Evolutionary conservation across 2,329 filamentous ascomycete species (phyloP), one percentile per base, ranked within the genome.

Genomic region (Bipolaris victoriae): DNA sequence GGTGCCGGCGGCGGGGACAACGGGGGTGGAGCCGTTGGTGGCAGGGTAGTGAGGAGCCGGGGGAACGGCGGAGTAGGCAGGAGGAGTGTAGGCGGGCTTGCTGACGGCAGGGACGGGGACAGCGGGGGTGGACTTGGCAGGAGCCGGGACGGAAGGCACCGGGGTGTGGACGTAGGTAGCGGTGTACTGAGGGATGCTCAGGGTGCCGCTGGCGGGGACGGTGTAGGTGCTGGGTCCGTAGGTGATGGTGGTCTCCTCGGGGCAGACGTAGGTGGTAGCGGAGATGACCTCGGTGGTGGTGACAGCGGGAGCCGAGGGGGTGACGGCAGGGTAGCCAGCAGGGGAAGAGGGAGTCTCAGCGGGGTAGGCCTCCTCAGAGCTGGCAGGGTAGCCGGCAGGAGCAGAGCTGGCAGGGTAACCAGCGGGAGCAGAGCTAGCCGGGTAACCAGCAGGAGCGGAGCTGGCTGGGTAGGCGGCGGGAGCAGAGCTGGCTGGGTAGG

Each of bases 181-280:
- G 47, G 65, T 66, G 57, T 63, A 58, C 20, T 59, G 57, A 61
- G 65, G 66, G 57, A 67, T 63, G 24, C 67, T 52, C 49, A 72
- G 65, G 59, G 73, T 65, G 57, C 72, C 76, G 58, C 68, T 59
- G 61, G 69, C 62, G 49, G 67, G 69, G 56, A 76, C 67, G 49
- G 68, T 71, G 68, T 72, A 74, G 61, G 73, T 75, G 58, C 64
- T 66, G 57, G 55, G 57, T 55, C 64, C 65, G 52, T 70, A 68
- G 53, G 63, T 66, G 64, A 64, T 33, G 62, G 69, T 73, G 56
- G 70, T 70, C 47, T 60, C 55, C 52, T 60, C 59, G 35, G 63
- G 60, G 61, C 69, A 66, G 57, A 66, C 65, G 35, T 65, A 65
- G 61, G 59, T 64, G 43, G 65, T 63, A 24, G 61, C 65, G 50